phyloP scores from a whole-genome alignment of 163 green algal genomes.

The Chlamydomonas reinhardtii region DNA sequence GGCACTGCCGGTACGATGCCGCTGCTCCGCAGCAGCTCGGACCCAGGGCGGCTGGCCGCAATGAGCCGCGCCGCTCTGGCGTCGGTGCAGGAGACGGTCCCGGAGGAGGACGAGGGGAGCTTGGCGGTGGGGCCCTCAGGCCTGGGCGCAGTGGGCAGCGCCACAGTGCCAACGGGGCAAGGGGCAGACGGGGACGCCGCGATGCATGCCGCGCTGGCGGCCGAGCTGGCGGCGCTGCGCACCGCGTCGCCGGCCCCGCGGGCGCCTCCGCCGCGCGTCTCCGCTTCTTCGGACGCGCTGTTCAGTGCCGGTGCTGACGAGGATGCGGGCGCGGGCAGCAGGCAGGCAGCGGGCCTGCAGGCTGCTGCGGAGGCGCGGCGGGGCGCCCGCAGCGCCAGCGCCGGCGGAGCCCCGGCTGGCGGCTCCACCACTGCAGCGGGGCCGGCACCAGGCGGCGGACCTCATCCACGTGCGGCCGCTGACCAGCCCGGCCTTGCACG shows the following conservation, averaged over 20 bases:
- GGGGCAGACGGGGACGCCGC: neutral
- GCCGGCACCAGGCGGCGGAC: too few species aligned
- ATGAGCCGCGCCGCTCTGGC: neutral
- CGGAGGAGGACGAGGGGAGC: slow-evolving; percentile 24
- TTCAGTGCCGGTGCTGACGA: neutral
- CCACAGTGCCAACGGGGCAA: too few species aligned
- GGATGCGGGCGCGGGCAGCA: neutral
- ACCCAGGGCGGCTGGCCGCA: slow-evolving; percentile 15
- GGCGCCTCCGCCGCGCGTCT: neutral
- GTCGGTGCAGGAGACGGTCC: slow-evolving; percentile 15
- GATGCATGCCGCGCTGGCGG: too few species aligned
- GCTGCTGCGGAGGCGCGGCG: too few species aligned
- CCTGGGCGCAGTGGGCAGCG: too few species aligned
- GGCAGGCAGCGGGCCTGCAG: too few species aligned
- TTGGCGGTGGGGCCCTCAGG: neutral
- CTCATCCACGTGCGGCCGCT: too few species aligned
- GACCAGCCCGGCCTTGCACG: too few species aligned
- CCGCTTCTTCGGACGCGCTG: neutral
- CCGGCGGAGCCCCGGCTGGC: too few species aligned
- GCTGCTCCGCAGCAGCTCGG: slow-evolving; percentile 22
- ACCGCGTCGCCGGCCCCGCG: neutral
- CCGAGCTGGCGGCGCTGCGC: neutral
- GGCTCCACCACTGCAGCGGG: too few species aligned
- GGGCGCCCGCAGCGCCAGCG: too few species aligned
- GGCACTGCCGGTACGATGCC: too few species aligned